Evolutionary conservation across 2,329 filamentous ascomycete genomes (phyloP).

Genomic region (Graphilbum sp.): DNA sequence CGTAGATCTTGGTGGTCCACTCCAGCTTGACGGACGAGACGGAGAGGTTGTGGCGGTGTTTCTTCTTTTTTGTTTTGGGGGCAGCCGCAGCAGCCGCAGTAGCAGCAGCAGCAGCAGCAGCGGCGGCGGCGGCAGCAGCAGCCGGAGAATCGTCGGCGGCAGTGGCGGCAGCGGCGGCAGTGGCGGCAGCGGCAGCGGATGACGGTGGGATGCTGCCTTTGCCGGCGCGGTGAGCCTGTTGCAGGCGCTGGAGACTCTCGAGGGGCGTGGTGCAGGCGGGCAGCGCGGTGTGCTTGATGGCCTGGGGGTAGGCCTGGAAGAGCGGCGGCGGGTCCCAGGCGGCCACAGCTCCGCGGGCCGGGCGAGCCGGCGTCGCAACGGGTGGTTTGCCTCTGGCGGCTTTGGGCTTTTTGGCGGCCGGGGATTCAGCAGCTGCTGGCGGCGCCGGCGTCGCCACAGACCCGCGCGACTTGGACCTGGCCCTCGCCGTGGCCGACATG

Average conservation of each 20-base stretch:
- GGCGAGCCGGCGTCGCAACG: conserved; percentile 2
- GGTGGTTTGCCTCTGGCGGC: conserved; percentile 10
- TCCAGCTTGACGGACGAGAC: conserved; percentile 33
- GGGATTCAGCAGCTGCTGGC: too few species aligned
- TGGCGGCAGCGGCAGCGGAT: not conserved
- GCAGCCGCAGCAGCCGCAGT: conserved; percentile 1
- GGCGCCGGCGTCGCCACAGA: too few species aligned
- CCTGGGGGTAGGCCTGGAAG: conserved; percentile 76
- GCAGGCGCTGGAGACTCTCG: conserved; percentile 50
- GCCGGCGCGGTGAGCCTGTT: conserved; percentile 36
- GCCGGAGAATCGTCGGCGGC: conserved; percentile 7
- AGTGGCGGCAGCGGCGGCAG: not conserved
- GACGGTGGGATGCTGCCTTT: conserved; percentile 14
- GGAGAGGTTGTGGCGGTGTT: conserved; percentile 26
- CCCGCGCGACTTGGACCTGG: too few species aligned
- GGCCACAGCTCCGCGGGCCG: conserved; percentile 18
- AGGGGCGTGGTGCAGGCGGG: conserved; percentile 50
- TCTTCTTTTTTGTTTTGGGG: conserved; percentile 17
- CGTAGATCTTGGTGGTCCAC: conserved; percentile 56
- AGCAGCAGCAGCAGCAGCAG: not conserved
- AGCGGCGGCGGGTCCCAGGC: conserved; percentile 58
- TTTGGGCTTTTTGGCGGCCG: too few species aligned
- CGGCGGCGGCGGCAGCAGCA: conserved; percentile 12
- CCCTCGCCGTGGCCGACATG: too few species aligned
- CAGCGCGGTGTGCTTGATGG: conserved; percentile 57